Base-by-base conservation (phyloP, 768 basidiomycete genomes). In the Calvatia gigantea region DNA sequence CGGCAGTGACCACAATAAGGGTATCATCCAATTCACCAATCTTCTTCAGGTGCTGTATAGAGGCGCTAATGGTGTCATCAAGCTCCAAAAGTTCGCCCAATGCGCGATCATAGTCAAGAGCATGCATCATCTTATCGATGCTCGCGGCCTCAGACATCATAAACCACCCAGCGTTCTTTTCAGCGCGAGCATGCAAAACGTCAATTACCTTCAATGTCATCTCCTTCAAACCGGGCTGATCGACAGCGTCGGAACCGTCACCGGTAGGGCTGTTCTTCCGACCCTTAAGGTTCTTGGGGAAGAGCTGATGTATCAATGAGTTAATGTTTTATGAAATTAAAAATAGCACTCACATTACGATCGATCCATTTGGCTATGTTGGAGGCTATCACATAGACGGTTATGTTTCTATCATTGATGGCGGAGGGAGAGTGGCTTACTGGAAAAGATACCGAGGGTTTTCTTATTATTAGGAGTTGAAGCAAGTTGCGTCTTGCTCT, bases 91-190 rank as follows among this genome's bases (percentile, higher is more conserved):
- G 67, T 37, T 75, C 75, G 35, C 75, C 75, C 17, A 77, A 68
- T 11, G 75, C 75, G 57, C 75, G 74, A 47, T 75, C 75, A 56
- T 77, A 77, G 45, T 75, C 75, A 39, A 77, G 68, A 35, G 67
- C 73, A 43, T 77, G 75, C 75, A 77, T 77, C 75, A 76, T 76
- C 73, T 70, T 77, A 53, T 76, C 75, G 33, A 75, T 76, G 51
- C 70, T 73, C 7, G 75, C 75, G 60, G 74, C 75, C 59, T 76
- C 75, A 23, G 74, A 72, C 75, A 77, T 75, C 73, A 77, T 67
- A 62, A 76, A 77, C 70, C 72, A 77, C 4, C 75, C 75, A 39
- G 72, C 61, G 29, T 70, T 66, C 37, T 70, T 70, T 58, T 67
- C 68, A n/a, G 69, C 61, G 14, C 75, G 70, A 11, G 67, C 62